These are phyloP conservation scores for Lodderomyces margitis DNA, from an alignment of 1,139 yeast genomes.

Conservation along the genomic window DNA sequence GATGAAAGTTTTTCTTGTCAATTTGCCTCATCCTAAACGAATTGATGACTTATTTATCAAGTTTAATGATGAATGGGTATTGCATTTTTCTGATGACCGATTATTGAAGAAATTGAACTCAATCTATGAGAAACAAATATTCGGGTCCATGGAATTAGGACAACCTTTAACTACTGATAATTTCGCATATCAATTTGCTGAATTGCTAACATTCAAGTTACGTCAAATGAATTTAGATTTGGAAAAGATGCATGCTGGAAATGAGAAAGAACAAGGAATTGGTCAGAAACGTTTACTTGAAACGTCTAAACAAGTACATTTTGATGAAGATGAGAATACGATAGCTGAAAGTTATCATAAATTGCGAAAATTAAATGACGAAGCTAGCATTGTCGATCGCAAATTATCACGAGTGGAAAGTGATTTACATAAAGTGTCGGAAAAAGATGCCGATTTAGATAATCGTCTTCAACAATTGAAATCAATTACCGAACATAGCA, in stretches of 20 bases:
- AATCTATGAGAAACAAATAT: slow-evolving; percentile 12
- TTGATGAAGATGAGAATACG: slow-evolving; percentile 49
- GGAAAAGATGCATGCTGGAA: slow-evolving; percentile 19
- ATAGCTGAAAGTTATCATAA: slow-evolving; percentile 50
- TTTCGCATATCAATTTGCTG: slow-evolving; percentile 26
- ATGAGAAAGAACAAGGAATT: slow-evolving; percentile 19
- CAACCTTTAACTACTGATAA: slow-evolving; percentile 3
- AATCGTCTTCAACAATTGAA: slow-evolving; percentile 16
- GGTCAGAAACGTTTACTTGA: slow-evolving; percentile 37
- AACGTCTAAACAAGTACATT: slow-evolving; percentile 46
- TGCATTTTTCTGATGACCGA: slow-evolving; percentile 25
- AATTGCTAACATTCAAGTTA: slow-evolving; percentile 36
- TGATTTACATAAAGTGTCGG: slow-evolving; percentile 24
- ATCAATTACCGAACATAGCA: slow-evolving; percentile 14
- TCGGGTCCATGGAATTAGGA: background rate
- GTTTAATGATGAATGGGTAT: slow-evolving; percentile 23
- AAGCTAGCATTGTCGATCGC: slow-evolving; percentile 45
- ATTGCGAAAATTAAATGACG: slow-evolving; percentile 48
- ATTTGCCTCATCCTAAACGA: background rate
- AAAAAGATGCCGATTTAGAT: slow-evolving; percentile 18
- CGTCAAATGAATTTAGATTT: slow-evolving; percentile 30
- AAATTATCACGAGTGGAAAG: slow-evolving; percentile 43
- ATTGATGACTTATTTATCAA: slow-evolving; percentile 16
- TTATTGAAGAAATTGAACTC: slow-evolving; percentile 23
- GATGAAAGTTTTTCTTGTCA: slow-evolving; percentile 15